These are phyloP conservation scores for Aspergillus bertholletiae DNA, from an alignment of 495 filamentous ascomycete species.

Conservation along the genomic window DNA sequence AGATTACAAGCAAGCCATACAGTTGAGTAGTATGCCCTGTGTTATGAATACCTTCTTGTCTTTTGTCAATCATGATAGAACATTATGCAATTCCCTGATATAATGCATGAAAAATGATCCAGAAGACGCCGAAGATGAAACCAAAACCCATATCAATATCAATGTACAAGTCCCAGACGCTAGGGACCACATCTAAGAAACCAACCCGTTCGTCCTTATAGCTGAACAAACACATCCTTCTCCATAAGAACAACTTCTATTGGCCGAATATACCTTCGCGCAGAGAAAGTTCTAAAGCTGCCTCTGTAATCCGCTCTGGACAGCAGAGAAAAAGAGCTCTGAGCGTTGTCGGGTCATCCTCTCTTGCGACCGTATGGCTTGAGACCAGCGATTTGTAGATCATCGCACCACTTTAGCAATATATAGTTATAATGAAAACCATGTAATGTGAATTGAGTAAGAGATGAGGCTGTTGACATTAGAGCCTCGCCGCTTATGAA, in stretches of 20 bases:
- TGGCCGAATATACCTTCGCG: neutral
- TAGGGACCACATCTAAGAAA: neutral
- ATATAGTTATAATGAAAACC: neutral
- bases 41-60: neutral
- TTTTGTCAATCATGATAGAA: slow-evolving; percentile 4
- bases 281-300: neutral
- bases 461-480: neutral
- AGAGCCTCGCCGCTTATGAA: neutral
- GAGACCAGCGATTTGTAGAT: neutral
- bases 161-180: slow-evolving; percentile 20
- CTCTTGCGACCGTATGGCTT: neutral
- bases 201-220: neutral
- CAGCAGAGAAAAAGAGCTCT: neutral
- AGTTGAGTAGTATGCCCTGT: neutral
- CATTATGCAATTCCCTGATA: slow-evolving; percentile 6
- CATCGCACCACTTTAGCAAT: neutral
- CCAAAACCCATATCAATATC: slow-evolving; percentile 11
- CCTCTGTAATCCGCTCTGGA: neutral
- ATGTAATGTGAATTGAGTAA: neutral
- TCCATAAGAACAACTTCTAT: neutral
- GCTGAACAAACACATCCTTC: neutral
- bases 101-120: slow-evolving; percentile 9
- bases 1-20: slow-evolving; percentile 1
- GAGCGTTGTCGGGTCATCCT: neutral
- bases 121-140: slow-evolving; percentile 4